Evolutionary conservation across 805 yeast species (phyloP), one percentile per base, ranked within the genome.

Genomic region (Myxozyma neglecta): DNA sequence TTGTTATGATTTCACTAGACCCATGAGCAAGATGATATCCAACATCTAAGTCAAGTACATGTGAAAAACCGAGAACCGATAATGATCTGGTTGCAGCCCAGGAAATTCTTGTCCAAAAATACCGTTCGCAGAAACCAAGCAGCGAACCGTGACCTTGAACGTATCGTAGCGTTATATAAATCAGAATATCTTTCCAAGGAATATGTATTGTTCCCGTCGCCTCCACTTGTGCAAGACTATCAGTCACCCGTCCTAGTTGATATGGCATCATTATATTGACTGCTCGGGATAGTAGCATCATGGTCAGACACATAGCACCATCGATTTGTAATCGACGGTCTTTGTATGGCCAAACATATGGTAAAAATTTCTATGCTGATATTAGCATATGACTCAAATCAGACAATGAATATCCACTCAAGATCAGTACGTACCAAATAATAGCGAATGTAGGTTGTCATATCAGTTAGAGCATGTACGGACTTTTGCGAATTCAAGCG

Each of bases 191-290:
- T 10, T 45, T 16, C 68, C 68, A 65, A 5, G 67, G 66, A 11
- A 61, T 43, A 37, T 16, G n/a, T 36, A 24, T 32, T 20, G 20
- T 20, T 35, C 47, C 40, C 29, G 46, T 40, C 6, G 56, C 58
- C 20, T 36, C 32, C 9, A 24, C 43, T 16, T 57, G 20, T 9
- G 64, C 29, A n/a, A 65, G 64, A 18, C 40, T 18, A 18, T 65
- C 58, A 5, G 68, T 65, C 7, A 65, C 53, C 8, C 43, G 42
- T 39, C 68, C 68, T 6, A 65, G 63, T 42, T 63, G 68, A 37
- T 60, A 53, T 13, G 68, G 68, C 48, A 59, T 56, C 39, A 63
- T 57, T 29, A 65, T 35, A 44, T 65, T 65, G 52, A 63, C 59
- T 3, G 44, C 45, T 20, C 68, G 61, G 35, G 58, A 56, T 13